phyloP scores from a whole-genome alignment of 805 yeast genomes.

The Starmerella powellii region DNA sequence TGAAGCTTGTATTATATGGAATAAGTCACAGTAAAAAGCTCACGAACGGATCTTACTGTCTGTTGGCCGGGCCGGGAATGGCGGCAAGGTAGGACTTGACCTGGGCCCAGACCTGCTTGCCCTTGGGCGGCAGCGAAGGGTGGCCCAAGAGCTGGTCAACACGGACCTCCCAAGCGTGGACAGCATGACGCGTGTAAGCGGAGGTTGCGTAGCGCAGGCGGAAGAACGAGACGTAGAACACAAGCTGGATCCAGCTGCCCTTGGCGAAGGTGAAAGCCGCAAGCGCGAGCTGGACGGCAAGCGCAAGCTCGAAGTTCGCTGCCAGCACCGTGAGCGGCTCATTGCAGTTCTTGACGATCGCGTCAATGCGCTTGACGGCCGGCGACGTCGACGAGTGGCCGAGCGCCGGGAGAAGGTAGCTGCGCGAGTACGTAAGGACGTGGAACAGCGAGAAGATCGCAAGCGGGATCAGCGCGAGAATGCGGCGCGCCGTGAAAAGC shows the following conservation, averaged over 20 bases:
- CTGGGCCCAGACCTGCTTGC: slow-evolving; percentile 40
- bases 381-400: slow-evolving; percentile 29
- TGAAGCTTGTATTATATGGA: neutral
- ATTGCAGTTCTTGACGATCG: slow-evolving; percentile 42
- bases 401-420: slow-evolving; percentile 53
- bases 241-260: slow-evolving; percentile 44
- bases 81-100: slow-evolving; percentile 29
- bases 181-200: slow-evolving; percentile 52
- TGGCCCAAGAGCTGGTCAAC: slow-evolving; percentile 45
- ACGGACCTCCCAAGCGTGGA: slow-evolving; percentile 59
- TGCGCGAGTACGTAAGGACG: slow-evolving; percentile 55
- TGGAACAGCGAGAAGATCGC: slow-evolving; percentile 72
- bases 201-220: slow-evolving; percentile 70
- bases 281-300: slow-evolving; percentile 29
- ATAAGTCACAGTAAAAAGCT: neutral
- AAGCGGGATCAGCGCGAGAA: slow-evolving; percentile 60
- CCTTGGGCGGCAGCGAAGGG: slow-evolving; percentile 41
- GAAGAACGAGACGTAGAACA: slow-evolving; percentile 48
- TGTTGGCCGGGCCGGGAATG: slow-evolving; percentile 17
- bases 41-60: neutral
- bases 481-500: slow-evolving; percentile 48
- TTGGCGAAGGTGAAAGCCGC: slow-evolving; percentile 47
- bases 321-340: slow-evolving; percentile 48
- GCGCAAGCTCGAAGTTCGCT: slow-evolving; percentile 44
- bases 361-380: slow-evolving; percentile 29